Evolutionary conservation across 352 stramenopile species (phyloP).

Genomic region (Albugo laibachii): DNA sequence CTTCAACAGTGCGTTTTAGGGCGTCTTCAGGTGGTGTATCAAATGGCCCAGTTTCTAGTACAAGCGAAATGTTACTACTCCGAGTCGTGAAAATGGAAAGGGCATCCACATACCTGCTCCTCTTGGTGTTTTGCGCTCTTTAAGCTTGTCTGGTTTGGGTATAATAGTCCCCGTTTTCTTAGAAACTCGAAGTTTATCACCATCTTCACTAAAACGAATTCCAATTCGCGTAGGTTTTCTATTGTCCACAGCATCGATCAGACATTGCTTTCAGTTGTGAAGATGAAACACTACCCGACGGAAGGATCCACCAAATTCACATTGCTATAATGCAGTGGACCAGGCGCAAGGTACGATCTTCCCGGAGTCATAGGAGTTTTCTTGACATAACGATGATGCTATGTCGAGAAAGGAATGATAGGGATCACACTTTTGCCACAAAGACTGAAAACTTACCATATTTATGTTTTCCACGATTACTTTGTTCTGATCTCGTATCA

Average conservation of each 20-base stretch:
- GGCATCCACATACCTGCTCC: conserved; percentile 28
- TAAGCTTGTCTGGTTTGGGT: conserved; percentile 82
- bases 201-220: conserved; percentile 79
- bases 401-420: not conserved
- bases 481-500: conserved; percentile 57
- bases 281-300: conserved; percentile 19
- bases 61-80: not conserved
- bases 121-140: conserved; percentile 66
- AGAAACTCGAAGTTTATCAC: conserved; percentile 87
- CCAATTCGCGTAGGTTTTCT: conserved; percentile 56
- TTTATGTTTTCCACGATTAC: conserved; percentile 77
- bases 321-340: conserved; percentile 76
- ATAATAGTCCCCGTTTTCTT: conserved; percentile 93
- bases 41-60: conserved; percentile 52
- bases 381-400: conserved; percentile 72
- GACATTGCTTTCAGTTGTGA: not conserved
- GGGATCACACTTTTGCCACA: not conserved
- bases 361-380: conserved; percentile 37
- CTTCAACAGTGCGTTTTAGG: conserved; percentile 54
- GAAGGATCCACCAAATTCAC: conserved; percentile 70
- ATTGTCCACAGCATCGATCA: not conserved
- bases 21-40: conserved; percentile 62
- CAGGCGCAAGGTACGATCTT: conserved; percentile 60
- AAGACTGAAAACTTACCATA: conserved; percentile 22
- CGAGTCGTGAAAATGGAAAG: not conserved